Evolutionary conservation across 2,329 filamentous ascomycete species (phyloP), one percentile per base, ranked within the genome.

Genomic region (Pyrenochaeta sp.): DNA sequence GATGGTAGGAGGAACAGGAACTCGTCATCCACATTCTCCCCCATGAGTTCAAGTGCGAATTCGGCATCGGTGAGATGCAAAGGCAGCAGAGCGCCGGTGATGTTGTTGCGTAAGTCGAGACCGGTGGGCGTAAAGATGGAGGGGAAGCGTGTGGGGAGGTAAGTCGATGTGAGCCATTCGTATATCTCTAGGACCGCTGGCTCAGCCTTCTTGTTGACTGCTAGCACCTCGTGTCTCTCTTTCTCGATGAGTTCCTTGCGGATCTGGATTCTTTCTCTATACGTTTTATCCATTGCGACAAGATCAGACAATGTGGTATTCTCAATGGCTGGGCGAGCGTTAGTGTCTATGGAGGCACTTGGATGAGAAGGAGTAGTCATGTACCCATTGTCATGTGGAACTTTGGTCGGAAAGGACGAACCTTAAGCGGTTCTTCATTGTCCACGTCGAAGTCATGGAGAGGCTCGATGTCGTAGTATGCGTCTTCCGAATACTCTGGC

Each of bases 311-410:
- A 68, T 7, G 79, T 66, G 12, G 81, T 78, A 39, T 76, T 83
- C 63, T 85, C 79, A 20, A 87, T 76, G 3, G 79, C 85, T 87
- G 61, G 29, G 32, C 7, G 17, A 32, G 7, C 35, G 14, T 21
- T 14, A 31, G 6, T 30, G 12, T 12, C 14, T 20, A 31, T n/a
- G 21, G 15, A 4, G 21, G 31, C 7, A 43, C 20, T 43, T 27
- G 23, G 18, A 39, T 21, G 27, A 23, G 20, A 30, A 27, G 17
- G 29, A 27, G 30, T 27, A 15, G 18, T 59, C 73, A 56, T 72
- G 23, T 57, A 86, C 85, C 83, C 86, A 88, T 88, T 5, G 85
- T 87, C 45, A 88, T 70, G 64, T 87, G 81, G 64, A 85, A 88
- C 61, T 82, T 86, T 4, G 83, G 80, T 68, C 85, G 87, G 71